Base-by-base conservation (phyloP, 768 basidiomycete genomes). In the Macrocybe gigantea region DNA sequence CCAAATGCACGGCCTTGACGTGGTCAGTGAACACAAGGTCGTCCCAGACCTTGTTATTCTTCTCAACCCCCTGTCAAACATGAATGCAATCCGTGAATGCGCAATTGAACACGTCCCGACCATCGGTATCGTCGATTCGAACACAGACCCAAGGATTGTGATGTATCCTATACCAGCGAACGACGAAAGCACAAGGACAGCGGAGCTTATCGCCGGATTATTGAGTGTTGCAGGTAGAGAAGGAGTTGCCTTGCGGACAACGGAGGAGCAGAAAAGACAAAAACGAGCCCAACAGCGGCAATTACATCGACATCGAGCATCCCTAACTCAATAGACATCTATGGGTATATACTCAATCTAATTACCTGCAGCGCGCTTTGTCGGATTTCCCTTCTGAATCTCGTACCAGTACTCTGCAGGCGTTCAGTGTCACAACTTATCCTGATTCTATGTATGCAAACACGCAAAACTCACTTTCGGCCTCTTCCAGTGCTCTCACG, bases 101-200 rank as follows among this genome's bases (percentile, higher is more conserved):
- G 91, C 92, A 11, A 74, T 83, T 47, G 78, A 85, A 52, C 86
- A 94, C 60, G 79, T 98, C 48, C 96, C 96, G 0, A 98, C 96
- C 1, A 83, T 98, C 50, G 96, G 86, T 33, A 83, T 98, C 50
- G 81, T 94, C 46, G 96, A 99, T 66, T 91, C 93, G 14, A 93
- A 99, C 62, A 88, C 83, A 38, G 96, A 99, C 68, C 96, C 96
- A 5, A 83, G 96, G 22, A 75, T 93, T 35, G 94, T 99, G 52
- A 96, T 97, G 78, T 98, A 96, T 64, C 88, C 96, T 38, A 97
- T 99, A 60, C 94, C 93, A 0, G 93, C 91, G n/a, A 99, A 98
- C 64, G 92, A 95, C 68, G 96, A 99, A 68, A 92, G 82, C 60
- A 77, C 85, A 7, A 79, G 93, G 40, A 87, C 93, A 11, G 91